Conservation (phyloP, 176 grass and related monocot species). For the Rhynchospora breviuscula region DNA sequence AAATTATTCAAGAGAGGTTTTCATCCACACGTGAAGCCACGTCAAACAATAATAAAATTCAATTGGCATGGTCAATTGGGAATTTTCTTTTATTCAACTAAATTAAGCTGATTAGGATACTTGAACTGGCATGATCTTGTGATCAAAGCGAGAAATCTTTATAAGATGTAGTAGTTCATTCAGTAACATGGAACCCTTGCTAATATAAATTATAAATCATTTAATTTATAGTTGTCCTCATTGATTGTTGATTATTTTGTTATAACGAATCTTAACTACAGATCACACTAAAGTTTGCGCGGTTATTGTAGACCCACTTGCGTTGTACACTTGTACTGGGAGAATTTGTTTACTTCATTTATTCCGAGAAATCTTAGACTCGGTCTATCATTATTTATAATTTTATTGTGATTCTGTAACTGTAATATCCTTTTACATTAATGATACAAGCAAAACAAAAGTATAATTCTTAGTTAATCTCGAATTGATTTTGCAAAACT, state of each 20-base stretch:
- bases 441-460: not conserved
- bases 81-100: not conserved
- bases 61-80: not conserved
- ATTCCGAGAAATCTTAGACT: not conserved
- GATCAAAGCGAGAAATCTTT: constrained; percentile 1
- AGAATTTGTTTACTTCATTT: not conserved
- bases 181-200: not conserved
- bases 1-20: not conserved
- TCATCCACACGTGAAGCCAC: not conserved
- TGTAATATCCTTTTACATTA: not conserved
- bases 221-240: not conserved
- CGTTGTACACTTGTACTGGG: not conserved
- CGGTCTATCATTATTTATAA: not conserved
- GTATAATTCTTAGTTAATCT: too few species aligned
- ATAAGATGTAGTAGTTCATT: constrained; percentile 18
- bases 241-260: constrained; percentile 10
- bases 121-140: constrained; percentile 7
- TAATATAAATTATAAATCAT: constrained; percentile 4
- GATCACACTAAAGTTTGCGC: constrained; percentile 12
- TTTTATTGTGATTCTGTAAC: not conserved
- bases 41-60: not conserved
- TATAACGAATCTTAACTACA: constrained; percentile 14
- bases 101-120: not conserved
- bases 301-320: not conserved
- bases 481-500: too few species aligned